Base-by-base conservation (phyloP, 306 rosid species). In the Fagus crenata region DNA sequence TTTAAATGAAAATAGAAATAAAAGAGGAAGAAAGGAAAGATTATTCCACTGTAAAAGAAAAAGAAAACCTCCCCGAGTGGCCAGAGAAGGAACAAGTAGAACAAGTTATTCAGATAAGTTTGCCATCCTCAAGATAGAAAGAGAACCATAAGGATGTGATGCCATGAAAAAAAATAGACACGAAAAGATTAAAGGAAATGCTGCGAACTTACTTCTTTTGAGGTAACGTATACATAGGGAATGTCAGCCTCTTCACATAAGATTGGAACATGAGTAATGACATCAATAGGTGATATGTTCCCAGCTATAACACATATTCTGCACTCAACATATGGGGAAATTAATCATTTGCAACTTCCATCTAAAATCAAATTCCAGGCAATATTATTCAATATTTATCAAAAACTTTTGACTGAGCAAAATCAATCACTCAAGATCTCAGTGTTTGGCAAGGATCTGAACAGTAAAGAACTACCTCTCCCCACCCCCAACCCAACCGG, bases 251-350 rank as follows among this genome's bases (percentile, higher is more conserved):
- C 99, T 77, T 96, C 99, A 71, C 98, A 92, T 60, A 96, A 75
- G 75, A 96, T 58, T 58, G 99, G 99, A 78, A 96, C 89, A 77
- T 96, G 97, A 41, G 98, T 92, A 78, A 96, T 87, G 55, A 96
- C 99, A 82, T 96, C 99, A 41, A 96, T 96, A 0, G 99, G 98
- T 5, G 98, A 89, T 67, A 96, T 92, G 78, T 96, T 92, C 68
- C 98, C 97, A 71, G 98, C 98, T 70, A 96, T 92, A 35, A 96
- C 92, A 85, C 99, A 95, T 1, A 91, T 22, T 63, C 98, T 96
- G 86, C 93, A 84, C 13, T 54, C 35, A 37, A 72, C 37, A 69
- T 14, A 33, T 64, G 56, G 37, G 18, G 12, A 73, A 42, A 71
- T 67, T 22, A 68, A 28, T 18, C 3, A 28, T 36, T 53, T 51